Percentiles rank a stretch among this genome's conserved stretches.
Evolutionary conservation across 108 stramenopile genomes (phyloP).

Genomic region (Licmophora abbreviata): DNA sequence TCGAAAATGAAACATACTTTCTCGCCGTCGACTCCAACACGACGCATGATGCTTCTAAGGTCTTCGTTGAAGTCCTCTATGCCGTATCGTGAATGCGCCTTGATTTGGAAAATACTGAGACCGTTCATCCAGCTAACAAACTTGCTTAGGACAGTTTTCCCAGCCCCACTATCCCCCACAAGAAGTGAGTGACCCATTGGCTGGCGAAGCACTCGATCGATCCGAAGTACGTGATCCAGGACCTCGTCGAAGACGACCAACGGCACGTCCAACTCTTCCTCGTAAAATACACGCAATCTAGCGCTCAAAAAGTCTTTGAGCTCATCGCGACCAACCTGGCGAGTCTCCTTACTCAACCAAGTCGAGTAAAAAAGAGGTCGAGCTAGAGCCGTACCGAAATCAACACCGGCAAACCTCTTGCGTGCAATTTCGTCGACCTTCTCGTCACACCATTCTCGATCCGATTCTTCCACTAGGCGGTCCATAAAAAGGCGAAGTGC

Average conservation of each 20-base stretch:
- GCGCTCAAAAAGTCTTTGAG: constrained; percentile 85
- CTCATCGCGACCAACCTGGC: constrained; percentile 67
- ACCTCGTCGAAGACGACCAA: constrained; percentile 98
- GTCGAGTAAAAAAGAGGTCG: constrained; percentile 88
- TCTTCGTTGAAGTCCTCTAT: constrained; percentile 97
- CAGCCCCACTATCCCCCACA: constrained; percentile 95
- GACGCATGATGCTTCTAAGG: constrained; percentile 83
- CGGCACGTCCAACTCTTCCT: constrained; percentile 96
- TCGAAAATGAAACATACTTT: constrained; percentile 98
- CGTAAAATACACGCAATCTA: constrained; percentile 91
- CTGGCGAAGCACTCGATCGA: constrained; percentile 84
- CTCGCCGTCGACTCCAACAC: constrained; percentile 95
- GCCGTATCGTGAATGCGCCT: constrained; percentile 84
- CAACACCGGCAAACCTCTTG: constrained; percentile 73
- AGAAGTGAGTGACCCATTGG: constrained; percentile 87
- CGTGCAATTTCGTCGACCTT: constrained; percentile 70
- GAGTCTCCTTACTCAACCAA: constrained; percentile 92
- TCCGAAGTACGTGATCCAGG: constrained; percentile 82
- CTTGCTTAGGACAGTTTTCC: constrained; percentile 64
- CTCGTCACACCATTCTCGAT: constrained; percentile 84
- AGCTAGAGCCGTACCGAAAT: constrained; percentile 67
- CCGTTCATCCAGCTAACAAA: constrained; percentile 95
- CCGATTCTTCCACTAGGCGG: constrained; percentile 84
- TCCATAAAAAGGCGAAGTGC: constrained; percentile 93
- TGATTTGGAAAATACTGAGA: constrained; percentile 92